A percentile compares a stretch with the other conserved stretches of the same genome.
Conservation (phyloP, 257 asterid species). For the Voacanga thouarsii region DNA sequence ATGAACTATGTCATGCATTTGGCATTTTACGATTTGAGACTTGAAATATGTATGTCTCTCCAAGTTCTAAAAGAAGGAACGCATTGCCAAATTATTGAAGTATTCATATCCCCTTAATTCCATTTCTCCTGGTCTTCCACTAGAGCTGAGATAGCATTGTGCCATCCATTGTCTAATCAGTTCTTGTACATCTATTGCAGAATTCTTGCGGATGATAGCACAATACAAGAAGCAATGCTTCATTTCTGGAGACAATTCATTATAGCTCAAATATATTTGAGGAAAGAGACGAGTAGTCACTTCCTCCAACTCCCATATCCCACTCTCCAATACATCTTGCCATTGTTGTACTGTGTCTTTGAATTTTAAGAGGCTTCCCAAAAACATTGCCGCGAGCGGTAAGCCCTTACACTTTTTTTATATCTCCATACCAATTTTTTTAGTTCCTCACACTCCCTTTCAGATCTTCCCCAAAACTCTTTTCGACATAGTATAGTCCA, state of each 20-base stretch:
- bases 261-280: conserved; percentile 20
- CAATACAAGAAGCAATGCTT: conserved; percentile 18
- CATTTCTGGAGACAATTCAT: conserved; percentile 11
- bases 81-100: conserved; percentile 12
- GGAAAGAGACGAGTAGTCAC: conserved; percentile 2
- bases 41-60: not conserved
- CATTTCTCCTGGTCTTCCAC: not conserved
- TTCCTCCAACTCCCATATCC: conserved; percentile 7
- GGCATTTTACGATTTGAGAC: not conserved
- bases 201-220: conserved; percentile 20
- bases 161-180: conserved; percentile 24
- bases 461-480: conserved; percentile 13
- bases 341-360: too few relatives aligned
- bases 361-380: too few relatives aligned
- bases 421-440: conserved; percentile 17
- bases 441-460: not conserved
- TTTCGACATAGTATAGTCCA: conserved; percentile 22
- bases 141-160: conserved; percentile 8
- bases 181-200: conserved; percentile 4
- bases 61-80: not conserved
- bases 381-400: too few relatives aligned
- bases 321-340: too few relatives aligned
- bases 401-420: too few relatives aligned
- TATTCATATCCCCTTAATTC: conserved; percentile 18
- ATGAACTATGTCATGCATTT: conserved; percentile 16